phyloP scores from a whole-genome alignment of 305 asterid genomes.

The Solanum aculeatissimum region DNA sequence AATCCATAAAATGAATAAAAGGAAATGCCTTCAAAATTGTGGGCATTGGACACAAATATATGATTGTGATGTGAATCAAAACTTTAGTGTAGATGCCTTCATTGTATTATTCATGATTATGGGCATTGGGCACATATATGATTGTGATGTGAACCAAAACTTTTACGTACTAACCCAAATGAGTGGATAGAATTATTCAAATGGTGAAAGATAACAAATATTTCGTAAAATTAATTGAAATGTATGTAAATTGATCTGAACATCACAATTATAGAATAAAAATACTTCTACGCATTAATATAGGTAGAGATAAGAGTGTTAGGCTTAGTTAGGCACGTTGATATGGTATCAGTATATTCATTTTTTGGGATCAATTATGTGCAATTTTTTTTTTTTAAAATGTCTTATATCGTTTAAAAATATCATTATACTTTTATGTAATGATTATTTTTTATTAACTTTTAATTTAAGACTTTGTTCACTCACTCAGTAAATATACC shows the following conservation, averaged over 20 bases:
- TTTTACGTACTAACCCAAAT: background rate
- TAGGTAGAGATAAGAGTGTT: background rate
- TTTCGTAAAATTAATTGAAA: background rate
- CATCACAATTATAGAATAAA: background rate
- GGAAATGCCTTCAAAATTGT: background rate
- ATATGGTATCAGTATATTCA: background rate
- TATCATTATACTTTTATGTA: background rate
- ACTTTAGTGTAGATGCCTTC: background rate
- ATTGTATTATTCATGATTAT: background rate
- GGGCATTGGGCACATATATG: background rate
- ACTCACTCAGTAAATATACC: background rate
- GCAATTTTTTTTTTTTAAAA: background rate
- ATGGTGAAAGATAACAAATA: background rate
- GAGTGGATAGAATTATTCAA: background rate
- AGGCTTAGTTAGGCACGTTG: background rate
- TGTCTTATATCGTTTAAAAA: background rate
- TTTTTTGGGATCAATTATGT: background rate
- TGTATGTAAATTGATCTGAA: background rate
- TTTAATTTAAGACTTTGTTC: background rate
- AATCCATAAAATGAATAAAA: background rate
- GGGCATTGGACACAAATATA: background rate
- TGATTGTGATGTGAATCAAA: background rate
- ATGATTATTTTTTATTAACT: background rate
- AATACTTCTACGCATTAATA: background rate
- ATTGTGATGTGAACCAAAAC: background rate